Conservation (phyloP, 1,139 yeast species). For the Wickerhamomyces sp. region DNA sequence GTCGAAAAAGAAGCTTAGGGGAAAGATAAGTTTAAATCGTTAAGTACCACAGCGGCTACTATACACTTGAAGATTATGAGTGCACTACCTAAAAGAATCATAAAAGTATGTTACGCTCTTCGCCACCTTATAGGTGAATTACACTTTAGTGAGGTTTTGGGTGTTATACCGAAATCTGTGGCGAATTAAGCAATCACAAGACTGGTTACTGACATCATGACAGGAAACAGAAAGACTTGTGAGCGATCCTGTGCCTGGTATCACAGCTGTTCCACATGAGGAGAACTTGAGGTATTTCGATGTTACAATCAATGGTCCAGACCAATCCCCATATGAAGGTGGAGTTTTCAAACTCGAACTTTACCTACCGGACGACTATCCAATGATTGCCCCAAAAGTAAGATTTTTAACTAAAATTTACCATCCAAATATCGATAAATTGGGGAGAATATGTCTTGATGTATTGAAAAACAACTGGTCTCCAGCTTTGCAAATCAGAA, state of each 20-base stretch:
- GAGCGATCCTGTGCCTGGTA: conserved; percentile 96
- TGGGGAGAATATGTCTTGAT: conserved; percentile 93
- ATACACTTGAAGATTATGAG: conserved; percentile 51
- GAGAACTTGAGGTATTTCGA: conserved; percentile 90
- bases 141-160: no score
- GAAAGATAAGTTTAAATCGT: no score
- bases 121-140: no score
- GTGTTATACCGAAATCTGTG: no score
- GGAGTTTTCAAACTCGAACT: conserved; percentile 76
- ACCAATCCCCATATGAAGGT: conserved; percentile 74
- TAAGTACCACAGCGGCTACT: no score
- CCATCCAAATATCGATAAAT: conserved; percentile 93
- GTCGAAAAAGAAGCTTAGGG: no score
- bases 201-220: neutral
- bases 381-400: conserved; percentile 92
- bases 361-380: conserved; percentile 84
- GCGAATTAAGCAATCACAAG: no score
- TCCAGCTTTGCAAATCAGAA: conserved; percentile 95
- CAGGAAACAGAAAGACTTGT: conserved; percentile 87
- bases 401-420: conserved; percentile 88
- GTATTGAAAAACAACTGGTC: conserved; percentile 93
- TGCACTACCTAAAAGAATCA: conserved; percentile 79
- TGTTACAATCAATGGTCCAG: conserved; percentile 86
- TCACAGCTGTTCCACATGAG: conserved; percentile 87
- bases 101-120: conserved; percentile 53